Evolutionary conservation across 306 rosid species (phyloP).

Genomic region (Alnus rubra): DNA sequence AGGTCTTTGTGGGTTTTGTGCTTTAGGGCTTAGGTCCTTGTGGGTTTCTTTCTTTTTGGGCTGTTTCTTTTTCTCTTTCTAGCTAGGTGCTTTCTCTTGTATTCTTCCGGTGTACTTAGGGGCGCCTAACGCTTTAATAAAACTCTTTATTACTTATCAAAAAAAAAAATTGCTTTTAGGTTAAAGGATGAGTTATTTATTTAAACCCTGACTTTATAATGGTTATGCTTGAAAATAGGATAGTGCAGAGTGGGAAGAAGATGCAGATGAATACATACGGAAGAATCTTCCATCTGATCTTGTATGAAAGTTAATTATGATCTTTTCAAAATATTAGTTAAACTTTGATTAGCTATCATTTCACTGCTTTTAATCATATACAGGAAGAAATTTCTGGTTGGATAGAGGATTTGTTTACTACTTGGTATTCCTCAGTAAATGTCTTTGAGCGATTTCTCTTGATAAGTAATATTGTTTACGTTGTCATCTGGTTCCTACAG

Average conservation of each 20-base stretch:
- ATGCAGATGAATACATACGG: constrained; percentile 77
- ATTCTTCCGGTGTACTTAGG: too few relatives aligned
- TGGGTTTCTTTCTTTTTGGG: too few relatives aligned
- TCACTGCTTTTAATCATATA: constrained; percentile 20
- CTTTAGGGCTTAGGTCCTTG: too few relatives aligned
- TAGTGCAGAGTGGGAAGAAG: constrained; percentile 88
- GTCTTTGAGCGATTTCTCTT: constrained; percentile 19
- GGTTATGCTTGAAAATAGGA: constrained; percentile 54
- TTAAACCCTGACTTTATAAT: constrained; percentile 13
- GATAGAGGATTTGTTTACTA: constrained; percentile 81
- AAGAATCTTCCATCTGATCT: constrained; percentile 93
- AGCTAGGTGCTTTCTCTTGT: too few relatives aligned
- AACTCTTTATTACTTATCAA: too few relatives aligned
- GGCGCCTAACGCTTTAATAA: too few relatives aligned
- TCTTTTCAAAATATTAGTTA: constrained; percentile 10
- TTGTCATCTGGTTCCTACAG: constrained; percentile 44
- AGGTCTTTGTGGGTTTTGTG: too few relatives aligned
- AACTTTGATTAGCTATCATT: constrained; percentile 16
- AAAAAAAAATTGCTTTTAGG: background rate
- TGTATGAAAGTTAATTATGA: constrained; percentile 48
- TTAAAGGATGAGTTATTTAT: constrained; percentile 17
- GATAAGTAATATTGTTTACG: constrained; percentile 26
- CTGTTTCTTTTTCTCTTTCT: too few relatives aligned
- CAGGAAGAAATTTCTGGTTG: constrained; percentile 86
- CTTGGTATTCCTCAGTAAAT: constrained; percentile 12